These are phyloP conservation scores for Nitzschia inconspicua DNA, from an alignment of 108 stramenopile genomes.

Conservation along the genomic window DNA sequence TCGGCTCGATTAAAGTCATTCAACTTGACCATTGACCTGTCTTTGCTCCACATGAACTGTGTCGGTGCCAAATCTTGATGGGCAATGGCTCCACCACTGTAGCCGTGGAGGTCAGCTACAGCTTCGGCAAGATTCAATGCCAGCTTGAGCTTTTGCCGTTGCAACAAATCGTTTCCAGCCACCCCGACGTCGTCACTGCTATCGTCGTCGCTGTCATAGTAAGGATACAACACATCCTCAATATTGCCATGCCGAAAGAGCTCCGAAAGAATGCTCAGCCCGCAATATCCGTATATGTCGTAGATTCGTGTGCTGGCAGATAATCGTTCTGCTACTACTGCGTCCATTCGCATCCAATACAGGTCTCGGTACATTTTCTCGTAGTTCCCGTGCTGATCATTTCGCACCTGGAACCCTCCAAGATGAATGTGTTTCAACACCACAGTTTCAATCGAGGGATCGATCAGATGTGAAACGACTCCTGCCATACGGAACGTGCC, in stretches of 20 bases:
- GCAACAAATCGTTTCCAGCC: neutral
- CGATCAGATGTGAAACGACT: constrained; percentile 28
- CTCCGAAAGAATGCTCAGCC: constrained; percentile 39
- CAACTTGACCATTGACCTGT: constrained; percentile 46
- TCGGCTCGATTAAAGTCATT: constrained; percentile 82
- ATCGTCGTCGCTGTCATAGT: too few relatives aligned
- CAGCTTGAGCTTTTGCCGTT: constrained; percentile 40
- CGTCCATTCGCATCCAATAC: constrained; percentile 66
- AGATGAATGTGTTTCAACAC: constrained; percentile 11
- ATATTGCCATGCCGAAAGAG: constrained; percentile 42
- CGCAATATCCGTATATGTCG: constrained; percentile 76
- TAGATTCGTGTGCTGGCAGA: constrained; percentile 45
- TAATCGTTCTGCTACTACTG: constrained; percentile 66
- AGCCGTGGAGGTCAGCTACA: constrained; percentile 58
- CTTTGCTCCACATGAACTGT: constrained; percentile 49
- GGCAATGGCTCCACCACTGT: constrained; percentile 44
- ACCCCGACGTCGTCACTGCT: neutral
- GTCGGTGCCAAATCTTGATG: constrained; percentile 53
- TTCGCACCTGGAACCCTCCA: neutral
- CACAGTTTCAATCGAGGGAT: neutral
- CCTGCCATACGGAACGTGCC: constrained; percentile 56
- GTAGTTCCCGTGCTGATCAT: too few relatives aligned
- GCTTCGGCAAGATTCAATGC: constrained; percentile 62
- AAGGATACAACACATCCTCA: constrained; percentile 21
- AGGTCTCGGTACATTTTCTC: neutral